Evolutionary conservation across 1,284 basidiomycete genomes (phyloP).

Genomic region (Kwoniella shivajii): DNA sequence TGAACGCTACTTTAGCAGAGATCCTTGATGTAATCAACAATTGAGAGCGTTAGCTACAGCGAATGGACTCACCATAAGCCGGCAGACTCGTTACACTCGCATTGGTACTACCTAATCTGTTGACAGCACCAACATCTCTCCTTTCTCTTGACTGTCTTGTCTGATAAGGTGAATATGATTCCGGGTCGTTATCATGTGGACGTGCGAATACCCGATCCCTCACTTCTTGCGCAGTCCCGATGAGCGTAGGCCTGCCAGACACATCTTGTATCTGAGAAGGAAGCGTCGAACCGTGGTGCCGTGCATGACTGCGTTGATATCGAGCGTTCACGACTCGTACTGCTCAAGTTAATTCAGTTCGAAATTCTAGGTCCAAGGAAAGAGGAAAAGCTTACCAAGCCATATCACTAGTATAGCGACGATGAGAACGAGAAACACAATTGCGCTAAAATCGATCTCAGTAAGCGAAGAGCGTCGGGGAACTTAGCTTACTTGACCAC

Average conservation of each 20-base stretch:
- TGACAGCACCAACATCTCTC: conserved; percentile 2
- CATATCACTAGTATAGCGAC: conserved; percentile 21
- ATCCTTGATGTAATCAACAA: neutral
- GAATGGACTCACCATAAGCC: conserved; percentile 17
- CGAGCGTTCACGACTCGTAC: conserved; percentile 4
- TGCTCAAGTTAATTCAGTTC: neutral
- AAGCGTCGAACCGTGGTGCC: neutral
- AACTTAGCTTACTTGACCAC: too few species aligned
- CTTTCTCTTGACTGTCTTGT: neutral
- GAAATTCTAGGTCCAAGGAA: neutral
- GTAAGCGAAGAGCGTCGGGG: neutral
- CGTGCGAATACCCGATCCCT: neutral
- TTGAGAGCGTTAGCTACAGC: neutral
- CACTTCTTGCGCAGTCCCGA: conserved; percentile 8
- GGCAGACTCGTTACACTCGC: conserved; percentile 18
- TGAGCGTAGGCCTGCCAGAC: neutral
- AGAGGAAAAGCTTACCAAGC: conserved; percentile 9
- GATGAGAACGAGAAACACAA: conserved; percentile 19
- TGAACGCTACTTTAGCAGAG: neutral
- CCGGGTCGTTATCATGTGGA: neutral
- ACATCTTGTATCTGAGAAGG: conserved; percentile 7
- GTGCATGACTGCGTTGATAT: neutral
- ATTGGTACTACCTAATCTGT: neutral
- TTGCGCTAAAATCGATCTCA: conserved; percentile 7
- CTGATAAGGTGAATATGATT: neutral